Percentiles rank a stretch among this genome's conserved stretches.
Conservation (phyloP, 2,329 filamentous ascomycete species). For the Colletotrichum falcatum region DNA sequence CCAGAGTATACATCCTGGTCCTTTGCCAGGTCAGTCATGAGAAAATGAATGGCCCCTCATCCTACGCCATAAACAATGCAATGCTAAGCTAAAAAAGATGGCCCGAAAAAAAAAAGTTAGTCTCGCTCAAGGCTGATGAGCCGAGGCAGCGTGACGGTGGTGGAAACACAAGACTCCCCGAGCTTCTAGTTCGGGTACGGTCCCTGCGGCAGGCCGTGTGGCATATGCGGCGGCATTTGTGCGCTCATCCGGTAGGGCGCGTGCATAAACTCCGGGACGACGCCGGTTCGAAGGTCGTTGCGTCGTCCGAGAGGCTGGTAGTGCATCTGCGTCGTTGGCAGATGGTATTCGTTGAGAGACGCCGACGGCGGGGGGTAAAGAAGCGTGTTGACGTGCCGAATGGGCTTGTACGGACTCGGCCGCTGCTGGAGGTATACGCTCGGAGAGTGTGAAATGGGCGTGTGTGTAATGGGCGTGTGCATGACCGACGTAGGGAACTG, state of each 20-base stretch:
- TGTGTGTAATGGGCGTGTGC: constrained; percentile 68
- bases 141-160: not conserved
- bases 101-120: not conserved
- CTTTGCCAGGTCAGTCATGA: constrained; percentile 12
- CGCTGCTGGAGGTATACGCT: constrained; percentile 89
- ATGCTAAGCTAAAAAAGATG: constrained; percentile 31
- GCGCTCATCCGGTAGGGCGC: constrained; percentile 28
- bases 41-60: constrained; percentile 34
- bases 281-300: constrained; percentile 75
- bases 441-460: constrained; percentile 83
- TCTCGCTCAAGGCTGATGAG: not conserved
- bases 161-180: constrained; percentile 7
- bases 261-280: constrained; percentile 72
- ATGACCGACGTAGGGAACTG: constrained; percentile 66
- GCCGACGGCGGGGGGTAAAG: constrained; percentile 86
- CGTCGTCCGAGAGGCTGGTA: constrained; percentile 82
- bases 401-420: constrained; percentile 91
- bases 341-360: constrained; percentile 80
- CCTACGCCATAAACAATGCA: constrained; percentile 42
- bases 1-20: constrained; percentile 22
- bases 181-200: constrained; percentile 52
- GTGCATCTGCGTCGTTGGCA: constrained; percentile 80
- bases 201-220: constrained; percentile 46
- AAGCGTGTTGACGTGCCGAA: constrained; percentile 90
- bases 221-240: constrained; percentile 39